phyloP scores from a whole-genome alignment of 306 rosid genomes.

The Ormosia semicastrata region DNA sequence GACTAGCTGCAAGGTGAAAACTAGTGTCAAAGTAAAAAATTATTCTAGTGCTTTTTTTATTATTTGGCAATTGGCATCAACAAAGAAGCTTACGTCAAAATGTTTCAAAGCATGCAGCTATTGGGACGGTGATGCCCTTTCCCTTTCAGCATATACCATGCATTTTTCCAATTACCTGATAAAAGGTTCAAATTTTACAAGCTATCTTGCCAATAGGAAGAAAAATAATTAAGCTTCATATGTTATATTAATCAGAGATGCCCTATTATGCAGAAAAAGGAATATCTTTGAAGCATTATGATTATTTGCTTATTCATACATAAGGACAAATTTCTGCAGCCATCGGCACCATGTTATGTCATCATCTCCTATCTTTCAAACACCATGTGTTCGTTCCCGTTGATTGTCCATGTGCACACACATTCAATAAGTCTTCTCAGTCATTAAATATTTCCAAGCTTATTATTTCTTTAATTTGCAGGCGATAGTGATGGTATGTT shows the following conservation, averaged over 20 bases:
- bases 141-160: constrained; percentile 19
- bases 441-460: constrained; percentile 27
- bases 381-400: constrained; percentile 13
- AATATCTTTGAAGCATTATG: background rate
- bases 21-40: constrained; percentile 4
- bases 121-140: constrained; percentile 28
- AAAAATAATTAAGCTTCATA: background rate
- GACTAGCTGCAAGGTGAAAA: constrained; percentile 9
- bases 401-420: constrained; percentile 51
- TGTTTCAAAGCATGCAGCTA: background rate
- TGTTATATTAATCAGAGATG: constrained; percentile 2
- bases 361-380: constrained; percentile 26
- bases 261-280: constrained; percentile 27
- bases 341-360: background rate
- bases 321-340: constrained; percentile 32
- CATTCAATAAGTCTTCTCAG: constrained; percentile 35
- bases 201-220: constrained; percentile 12
- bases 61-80: constrained; percentile 1
- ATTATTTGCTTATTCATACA: background rate
- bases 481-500: constrained; percentile 26
- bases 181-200: constrained; percentile 15
- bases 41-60: constrained; percentile 9
- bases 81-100: constrained; percentile 28
- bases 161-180: constrained; percentile 18
- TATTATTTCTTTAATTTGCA: constrained; percentile 21